These are phyloP conservation scores for Xylaria telfairii DNA, from an alignment of 495 filamentous ascomycete species.

Conservation along the genomic window DNA sequence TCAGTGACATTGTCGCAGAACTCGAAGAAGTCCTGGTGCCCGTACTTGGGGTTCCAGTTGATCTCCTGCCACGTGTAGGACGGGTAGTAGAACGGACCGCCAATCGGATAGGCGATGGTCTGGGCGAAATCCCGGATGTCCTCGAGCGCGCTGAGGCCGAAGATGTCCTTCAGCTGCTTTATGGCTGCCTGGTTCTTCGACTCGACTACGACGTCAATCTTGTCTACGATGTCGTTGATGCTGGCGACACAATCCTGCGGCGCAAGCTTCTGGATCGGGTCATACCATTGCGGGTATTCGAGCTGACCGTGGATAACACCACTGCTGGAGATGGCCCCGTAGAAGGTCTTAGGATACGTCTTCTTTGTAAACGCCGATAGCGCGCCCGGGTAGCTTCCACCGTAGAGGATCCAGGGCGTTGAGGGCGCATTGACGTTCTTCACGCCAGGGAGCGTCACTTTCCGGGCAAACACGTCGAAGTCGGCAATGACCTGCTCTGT, in stretches of 20 bases:
- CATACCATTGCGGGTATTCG: slow-evolving; percentile 45
- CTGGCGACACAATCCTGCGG: slow-evolving; percentile 49
- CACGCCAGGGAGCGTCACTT: slow-evolving; percentile 43
- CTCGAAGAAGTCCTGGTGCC: slow-evolving; percentile 46
- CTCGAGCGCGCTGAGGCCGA: slow-evolving; percentile 40
- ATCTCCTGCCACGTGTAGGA: slow-evolving; percentile 53
- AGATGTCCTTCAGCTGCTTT: slow-evolving; percentile 42
- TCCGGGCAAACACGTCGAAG: slow-evolving; percentile 47
- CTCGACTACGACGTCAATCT: slow-evolving; percentile 41
- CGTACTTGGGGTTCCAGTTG: slow-evolving; percentile 40
- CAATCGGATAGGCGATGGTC: slow-evolving; percentile 48
- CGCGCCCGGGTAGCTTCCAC: slow-evolving; percentile 44
- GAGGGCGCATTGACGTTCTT: slow-evolving; percentile 36
- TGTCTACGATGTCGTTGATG: slow-evolving; percentile 48
- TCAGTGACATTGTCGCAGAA: slow-evolving; percentile 55
- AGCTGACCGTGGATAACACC: slow-evolving; percentile 41
- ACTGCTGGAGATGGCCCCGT: slow-evolving; percentile 45
- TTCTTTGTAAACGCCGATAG: slow-evolving; percentile 46
- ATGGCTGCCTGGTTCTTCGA: slow-evolving; percentile 38
- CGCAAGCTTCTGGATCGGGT: slow-evolving; percentile 46
- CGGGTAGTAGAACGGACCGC: slow-evolving; percentile 51
- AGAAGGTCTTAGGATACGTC: slow-evolving; percentile 43
- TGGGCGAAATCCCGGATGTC: slow-evolving; percentile 48
- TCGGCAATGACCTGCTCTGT: slow-evolving; percentile 50
- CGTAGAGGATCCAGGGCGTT: slow-evolving; percentile 48